These are phyloP conservation scores for Aspergillus versicolor DNA, from an alignment of 2,329 filamentous ascomycete species.

Conservation along the genomic window DNA sequence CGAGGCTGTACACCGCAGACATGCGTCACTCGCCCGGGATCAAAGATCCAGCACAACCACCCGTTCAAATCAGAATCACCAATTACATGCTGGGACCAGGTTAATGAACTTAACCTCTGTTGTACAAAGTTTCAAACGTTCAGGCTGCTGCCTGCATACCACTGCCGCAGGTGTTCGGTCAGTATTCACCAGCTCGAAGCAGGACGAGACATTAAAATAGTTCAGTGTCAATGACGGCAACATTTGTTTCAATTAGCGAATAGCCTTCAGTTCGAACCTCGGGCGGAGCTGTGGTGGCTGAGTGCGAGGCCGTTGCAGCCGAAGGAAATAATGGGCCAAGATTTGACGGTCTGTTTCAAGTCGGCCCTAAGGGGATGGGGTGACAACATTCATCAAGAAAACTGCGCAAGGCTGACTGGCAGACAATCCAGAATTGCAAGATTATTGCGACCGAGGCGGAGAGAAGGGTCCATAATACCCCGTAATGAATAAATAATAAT, in stretches of 20 bases:
- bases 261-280: slow-evolving; percentile 2
- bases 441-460: neutral
- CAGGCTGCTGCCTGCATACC: too few species aligned
- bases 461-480: neutral
- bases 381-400: neutral
- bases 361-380: neutral
- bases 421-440: neutral
- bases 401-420: slow-evolving; percentile 7
- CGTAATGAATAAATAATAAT: neutral
- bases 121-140: too few species aligned
- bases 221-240: neutral
- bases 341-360: slow-evolving; percentile 10
- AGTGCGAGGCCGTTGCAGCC: neutral
- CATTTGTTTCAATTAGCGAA: slow-evolving; percentile 11
- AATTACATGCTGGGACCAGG: too few species aligned
- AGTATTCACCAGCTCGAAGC: too few species aligned
- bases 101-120: too few species aligned
- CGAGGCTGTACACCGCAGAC: too few species aligned
- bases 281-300: neutral
- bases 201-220: too few species aligned
- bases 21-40: too few species aligned
- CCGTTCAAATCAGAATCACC: too few species aligned
- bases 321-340: slow-evolving; percentile 1
- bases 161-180: too few species aligned
- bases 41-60: too few species aligned